phyloP scores from a whole-genome alignment of 805 yeast species.

The Yamadazyma takamatsuzukensis region DNA sequence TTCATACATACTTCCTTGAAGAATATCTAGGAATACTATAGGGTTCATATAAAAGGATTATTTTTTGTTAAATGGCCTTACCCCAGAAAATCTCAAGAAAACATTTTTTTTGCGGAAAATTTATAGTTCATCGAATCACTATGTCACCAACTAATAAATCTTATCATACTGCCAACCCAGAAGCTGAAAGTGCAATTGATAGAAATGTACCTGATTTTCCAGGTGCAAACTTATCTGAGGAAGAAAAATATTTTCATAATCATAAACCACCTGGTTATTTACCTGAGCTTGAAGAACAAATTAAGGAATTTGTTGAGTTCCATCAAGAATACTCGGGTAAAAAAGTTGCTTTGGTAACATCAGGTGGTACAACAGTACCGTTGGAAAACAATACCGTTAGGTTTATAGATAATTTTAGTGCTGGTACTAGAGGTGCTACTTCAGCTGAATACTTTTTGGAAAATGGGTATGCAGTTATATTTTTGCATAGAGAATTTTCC shows the following conservation, averaged over 20 bases:
- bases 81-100: neutral
- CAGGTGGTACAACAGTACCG: conserved; percentile 98
- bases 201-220: conserved; percentile 72
- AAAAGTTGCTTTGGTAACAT: conserved; percentile 77
- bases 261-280: conserved; percentile 76
- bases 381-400: conserved; percentile 94
- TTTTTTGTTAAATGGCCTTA: neutral
- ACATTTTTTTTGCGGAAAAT: neutral
- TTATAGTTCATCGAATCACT: no score
- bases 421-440: conserved; percentile 97
- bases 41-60: conserved; percentile 6
- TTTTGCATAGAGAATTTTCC: conserved; percentile 88
- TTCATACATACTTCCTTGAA: conserved; percentile 22
- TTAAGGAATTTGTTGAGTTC: conserved; percentile 55
- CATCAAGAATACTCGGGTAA: conserved; percentile 44
- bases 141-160: conserved; percentile 11
- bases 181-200: conserved; percentile 71
- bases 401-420: conserved; percentile 93
- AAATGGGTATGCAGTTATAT: conserved; percentile 86
- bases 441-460: conserved; percentile 89
- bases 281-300: conserved; percentile 53
- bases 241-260: conserved; percentile 67
- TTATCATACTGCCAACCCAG: conserved; percentile 64
- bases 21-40: conserved; percentile 39
- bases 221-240: conserved; percentile 69